Conservation (phyloP, 345 rosid species). For the Gossypium bickii region DNA sequence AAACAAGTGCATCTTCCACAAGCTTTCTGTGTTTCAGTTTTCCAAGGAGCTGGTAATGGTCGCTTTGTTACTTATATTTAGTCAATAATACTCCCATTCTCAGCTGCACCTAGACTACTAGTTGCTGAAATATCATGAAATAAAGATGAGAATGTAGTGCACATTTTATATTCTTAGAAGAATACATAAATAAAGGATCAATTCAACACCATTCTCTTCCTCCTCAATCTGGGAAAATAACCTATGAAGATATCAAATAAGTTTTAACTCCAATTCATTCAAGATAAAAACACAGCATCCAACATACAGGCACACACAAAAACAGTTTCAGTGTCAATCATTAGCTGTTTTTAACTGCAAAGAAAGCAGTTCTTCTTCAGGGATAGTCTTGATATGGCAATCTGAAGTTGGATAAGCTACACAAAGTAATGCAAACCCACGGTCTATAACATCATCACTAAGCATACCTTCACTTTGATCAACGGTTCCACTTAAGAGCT, state of each 20-base stretch:
- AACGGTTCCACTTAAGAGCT: slow-evolving; percentile 57
- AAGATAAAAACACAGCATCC: not conserved
- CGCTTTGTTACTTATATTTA: too few relatives aligned
- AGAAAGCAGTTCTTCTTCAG: slow-evolving; percentile 83
- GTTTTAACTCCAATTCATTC: not conserved
- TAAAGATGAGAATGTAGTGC: not conserved
- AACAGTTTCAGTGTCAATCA: slow-evolving; percentile 33
- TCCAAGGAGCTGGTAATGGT: too few relatives aligned
- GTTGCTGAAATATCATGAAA: not conserved
- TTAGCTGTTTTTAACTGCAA: slow-evolving; percentile 86
- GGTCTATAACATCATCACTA: slow-evolving; percentile 90
- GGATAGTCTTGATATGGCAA: slow-evolving; percentile 76
- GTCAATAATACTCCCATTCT: too few relatives aligned
- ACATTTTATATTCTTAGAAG: not conserved
- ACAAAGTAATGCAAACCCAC: slow-evolving; percentile 81
- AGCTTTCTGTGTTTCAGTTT: too few relatives aligned
- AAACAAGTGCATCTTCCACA: too few relatives aligned
- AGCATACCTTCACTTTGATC: slow-evolving; percentile 98
- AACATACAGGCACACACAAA: not conserved
- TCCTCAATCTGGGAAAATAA: not conserved
- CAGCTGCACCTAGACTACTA: not conserved
- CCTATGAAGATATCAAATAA: not conserved
- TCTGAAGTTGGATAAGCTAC: slow-evolving; percentile 78
- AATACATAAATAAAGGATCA: not conserved
- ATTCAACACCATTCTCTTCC: not conserved